Evolutionary conservation across 768 basidiomycete genomes (phyloP), one percentile per base, ranked within the genome.

Genomic region (Baorangia bicolor): DNA sequence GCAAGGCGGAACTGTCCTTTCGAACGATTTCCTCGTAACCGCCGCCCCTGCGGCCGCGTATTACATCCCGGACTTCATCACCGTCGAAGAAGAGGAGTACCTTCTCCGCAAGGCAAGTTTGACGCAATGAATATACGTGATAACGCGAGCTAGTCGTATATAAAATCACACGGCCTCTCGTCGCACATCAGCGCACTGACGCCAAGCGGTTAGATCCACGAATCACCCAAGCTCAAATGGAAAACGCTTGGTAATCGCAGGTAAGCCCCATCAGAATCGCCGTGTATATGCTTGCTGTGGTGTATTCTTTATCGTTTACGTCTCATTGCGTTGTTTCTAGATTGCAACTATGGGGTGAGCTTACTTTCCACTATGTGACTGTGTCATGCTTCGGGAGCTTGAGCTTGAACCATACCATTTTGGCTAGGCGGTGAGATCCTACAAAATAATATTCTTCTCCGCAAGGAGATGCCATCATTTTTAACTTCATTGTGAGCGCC

Each of bases 161-260:
- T 31, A 31, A 7, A n/a, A 42, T 33, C 45, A 37, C 20, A 20
- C 40, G 27, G 27, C 31, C 42, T 34, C 40, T 51, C 41, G 20
- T 41, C 44, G 28, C 44, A 18, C 44, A 51, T 52, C 50, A 42
- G 55, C 51, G 27, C 55, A 48, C 57, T 66, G 49, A 67, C 44
- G 41, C 55, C 65, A 37, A 58, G 18, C 12, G 33, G 39, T 51
- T 56, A 95, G 94, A 91, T 95, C 57, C 66, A 73, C 38, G 90
- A 90, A 61, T 82, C 86, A 2, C 88, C 92, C n/a, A 84, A 82
- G 62, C 85, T 83, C 27, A 88, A 83, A 67, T 95, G 93, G 93
- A 94, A 87, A 69, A 81, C 78, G 13, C 83, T 73, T 50, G 59
- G 56, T 16, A 58, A 55, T 28, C 60, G 60, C 45, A 56, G 60